These are phyloP conservation scores for Penicillium sclerotiorum DNA, from an alignment of 2,329 filamentous ascomycete genomes.

Conservation along the genomic window DNA sequence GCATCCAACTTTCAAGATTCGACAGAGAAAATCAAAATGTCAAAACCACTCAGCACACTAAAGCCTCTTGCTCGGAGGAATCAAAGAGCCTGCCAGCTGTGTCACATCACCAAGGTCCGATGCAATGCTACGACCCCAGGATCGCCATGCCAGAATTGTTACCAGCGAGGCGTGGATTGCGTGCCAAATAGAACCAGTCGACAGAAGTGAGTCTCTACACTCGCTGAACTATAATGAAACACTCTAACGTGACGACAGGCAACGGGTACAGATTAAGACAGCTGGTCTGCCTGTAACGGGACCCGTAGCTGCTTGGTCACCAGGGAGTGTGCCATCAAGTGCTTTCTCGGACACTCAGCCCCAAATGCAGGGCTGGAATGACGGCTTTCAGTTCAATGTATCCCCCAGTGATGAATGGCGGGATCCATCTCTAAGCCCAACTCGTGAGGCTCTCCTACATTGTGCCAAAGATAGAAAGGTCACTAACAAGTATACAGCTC, in stretches of 20 bases:
- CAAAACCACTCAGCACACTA: neutral
- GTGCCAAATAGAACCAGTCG: slow-evolving; percentile 5
- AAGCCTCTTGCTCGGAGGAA: neutral
- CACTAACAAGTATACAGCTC: neutral
- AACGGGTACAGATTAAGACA: neutral
- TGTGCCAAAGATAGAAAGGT: neutral
- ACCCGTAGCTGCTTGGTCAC: neutral
- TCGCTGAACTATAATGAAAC: neutral
- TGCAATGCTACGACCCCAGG: slow-evolving; percentile 10
- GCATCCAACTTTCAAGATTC: neutral
- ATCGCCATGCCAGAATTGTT: slow-evolving; percentile 13
- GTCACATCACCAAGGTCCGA: slow-evolving; percentile 13
- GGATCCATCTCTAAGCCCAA: neutral
- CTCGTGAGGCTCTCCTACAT: neutral
- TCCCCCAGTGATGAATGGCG: neutral
- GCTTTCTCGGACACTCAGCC: neutral
- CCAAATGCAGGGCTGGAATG: slow-evolving; percentile 1
- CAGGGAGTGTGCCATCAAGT: neutral
- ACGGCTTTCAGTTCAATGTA: neutral
- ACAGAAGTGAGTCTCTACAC: slow-evolving; percentile 2
- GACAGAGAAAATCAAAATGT: neutral
- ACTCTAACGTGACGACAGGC: neutral
- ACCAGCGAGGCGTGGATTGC: slow-evolving; percentile 7
- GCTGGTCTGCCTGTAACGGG: neutral
- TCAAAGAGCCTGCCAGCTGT: slow-evolving; percentile 12